Evolutionary conservation across 768 basidiomycete genomes (phyloP).

Genomic region (Piloderma croceum): DNA sequence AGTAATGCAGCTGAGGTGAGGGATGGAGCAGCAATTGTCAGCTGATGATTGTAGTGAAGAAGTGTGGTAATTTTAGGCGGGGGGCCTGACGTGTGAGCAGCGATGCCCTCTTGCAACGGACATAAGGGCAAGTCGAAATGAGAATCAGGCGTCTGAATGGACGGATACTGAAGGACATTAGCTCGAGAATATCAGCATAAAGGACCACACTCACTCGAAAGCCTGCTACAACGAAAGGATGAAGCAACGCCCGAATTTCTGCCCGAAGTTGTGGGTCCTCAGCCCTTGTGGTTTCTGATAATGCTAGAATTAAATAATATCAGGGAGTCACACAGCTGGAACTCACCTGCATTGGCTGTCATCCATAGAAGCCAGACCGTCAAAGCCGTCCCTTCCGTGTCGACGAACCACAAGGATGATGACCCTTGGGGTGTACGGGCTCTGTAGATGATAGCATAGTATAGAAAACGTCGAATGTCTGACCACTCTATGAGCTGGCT

Average conservation of each 20-base stretch:
- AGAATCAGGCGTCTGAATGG: conserved; percentile 38
- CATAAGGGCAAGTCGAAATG: conserved; percentile 38
- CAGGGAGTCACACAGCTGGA: conserved; percentile 1
- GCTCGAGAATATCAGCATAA: neutral
- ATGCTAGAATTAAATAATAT: conserved; percentile 1
- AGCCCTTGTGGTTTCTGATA: conserved; percentile 26
- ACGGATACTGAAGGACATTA: conserved; percentile 30
- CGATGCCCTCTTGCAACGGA: conserved; percentile 9
- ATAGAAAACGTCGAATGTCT: conserved; percentile 24
- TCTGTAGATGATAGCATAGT: conserved; percentile 19
- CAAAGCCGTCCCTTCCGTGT: conserved; percentile 34
- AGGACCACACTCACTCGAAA: conserved; percentile 31
- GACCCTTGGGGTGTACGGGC: no score
- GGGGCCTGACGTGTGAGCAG: conserved; percentile 26
- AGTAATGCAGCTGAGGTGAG: conserved; percentile 37
- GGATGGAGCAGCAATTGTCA: conserved; percentile 37
- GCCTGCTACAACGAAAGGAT: conserved; percentile 37
- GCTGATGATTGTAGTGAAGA: conserved; percentile 35
- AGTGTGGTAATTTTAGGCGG: conserved; percentile 28
- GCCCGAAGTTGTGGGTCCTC: conserved; percentile 26
- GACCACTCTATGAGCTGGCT: conserved; percentile 41
- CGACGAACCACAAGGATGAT: conserved; percentile 21
- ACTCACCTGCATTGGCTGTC: conserved; percentile 34
- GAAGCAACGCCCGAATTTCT: conserved; percentile 26
- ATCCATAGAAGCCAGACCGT: conserved; percentile 45